These are phyloP conservation scores for Mucor saturninus DNA, from an alignment of 371 early-diverging fungal species.

Conservation along the genomic window DNA sequence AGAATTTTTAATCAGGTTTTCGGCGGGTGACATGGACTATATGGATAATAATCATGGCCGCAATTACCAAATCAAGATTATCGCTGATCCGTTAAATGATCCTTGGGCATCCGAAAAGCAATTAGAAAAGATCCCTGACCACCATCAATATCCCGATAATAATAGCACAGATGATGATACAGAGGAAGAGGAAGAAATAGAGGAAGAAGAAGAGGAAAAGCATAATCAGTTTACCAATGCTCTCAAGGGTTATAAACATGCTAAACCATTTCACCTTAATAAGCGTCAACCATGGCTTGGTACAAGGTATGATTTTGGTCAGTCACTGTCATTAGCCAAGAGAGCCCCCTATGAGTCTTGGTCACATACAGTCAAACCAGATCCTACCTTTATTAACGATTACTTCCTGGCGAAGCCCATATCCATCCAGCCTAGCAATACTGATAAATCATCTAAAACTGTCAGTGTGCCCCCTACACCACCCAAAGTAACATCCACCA, in stretches of 20 bases:
- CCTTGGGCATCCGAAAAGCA: slow-evolving; percentile 5
- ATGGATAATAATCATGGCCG: slow-evolving; percentile 78
- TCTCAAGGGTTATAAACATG: slow-evolving; percentile 32
- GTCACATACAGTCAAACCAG: slow-evolving; percentile 9
- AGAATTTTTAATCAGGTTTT: slow-evolving; percentile 33
- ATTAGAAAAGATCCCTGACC: too few species aligned
- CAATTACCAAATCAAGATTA: slow-evolving; percentile 52
- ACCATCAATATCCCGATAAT: too few species aligned
- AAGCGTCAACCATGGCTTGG: slow-evolving; percentile 29
- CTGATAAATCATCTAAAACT: background rate
- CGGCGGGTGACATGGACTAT: slow-evolving; percentile 60
- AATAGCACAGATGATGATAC: slow-evolving; percentile 4
- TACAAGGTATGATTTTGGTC: slow-evolving; percentile 40
- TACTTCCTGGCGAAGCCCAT: slow-evolving; percentile 13
- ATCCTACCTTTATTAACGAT: slow-evolving; percentile 1
- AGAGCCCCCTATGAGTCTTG: slow-evolving; percentile 16
- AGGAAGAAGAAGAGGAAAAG: slow-evolving; percentile 14
- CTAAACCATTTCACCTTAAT: slow-evolving; percentile 26
- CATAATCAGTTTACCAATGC: slow-evolving; percentile 30
- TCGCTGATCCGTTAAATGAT: slow-evolving; percentile 34
- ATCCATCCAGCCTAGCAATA: slow-evolving; percentile 1
- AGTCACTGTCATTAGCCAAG: slow-evolving; percentile 35
- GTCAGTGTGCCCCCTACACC: background rate
- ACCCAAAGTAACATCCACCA: background rate
- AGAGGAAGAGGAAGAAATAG: slow-evolving; percentile 31